These are phyloP conservation scores for Myxozyma mucilagina DNA, from an alignment of 805 yeast genomes.

Conservation along the genomic window DNA sequence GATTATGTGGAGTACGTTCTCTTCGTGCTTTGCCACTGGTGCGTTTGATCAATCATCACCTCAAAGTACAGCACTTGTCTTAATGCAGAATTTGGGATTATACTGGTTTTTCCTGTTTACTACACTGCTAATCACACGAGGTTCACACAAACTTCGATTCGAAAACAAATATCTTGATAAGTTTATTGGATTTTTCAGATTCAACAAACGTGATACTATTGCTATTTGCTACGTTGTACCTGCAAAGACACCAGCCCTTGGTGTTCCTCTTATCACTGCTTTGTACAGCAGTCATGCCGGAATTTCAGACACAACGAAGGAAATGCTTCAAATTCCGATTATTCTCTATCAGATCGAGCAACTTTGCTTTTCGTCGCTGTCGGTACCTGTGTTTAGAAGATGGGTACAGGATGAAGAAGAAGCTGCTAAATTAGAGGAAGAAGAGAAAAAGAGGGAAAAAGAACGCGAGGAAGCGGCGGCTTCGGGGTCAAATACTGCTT, in stretches of 20 bases:
- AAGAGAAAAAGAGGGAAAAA: neutral
- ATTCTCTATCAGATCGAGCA: constrained; percentile 87
- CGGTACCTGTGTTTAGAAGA: constrained; percentile 63
- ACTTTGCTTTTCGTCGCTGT: constrained; percentile 75
- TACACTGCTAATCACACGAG: constrained; percentile 62
- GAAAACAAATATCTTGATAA: constrained; percentile 25
- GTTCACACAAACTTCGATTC: constrained; percentile 40
- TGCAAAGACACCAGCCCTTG: constrained; percentile 90
- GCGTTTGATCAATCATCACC: constrained; percentile 72
- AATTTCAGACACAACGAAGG: constrained; percentile 47
- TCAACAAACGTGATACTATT: constrained; percentile 69
- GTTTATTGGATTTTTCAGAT: constrained; percentile 52
- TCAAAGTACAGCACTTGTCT: constrained; percentile 68
- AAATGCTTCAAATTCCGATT: constrained; percentile 76
- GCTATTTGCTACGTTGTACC: constrained; percentile 85
- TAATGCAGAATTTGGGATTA: constrained; percentile 78
- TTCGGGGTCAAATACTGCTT: neutral
- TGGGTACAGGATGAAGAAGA: constrained; percentile 53
- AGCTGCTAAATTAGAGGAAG: neutral
- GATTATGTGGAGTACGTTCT: constrained; percentile 55
- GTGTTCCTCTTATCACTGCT: constrained; percentile 75
- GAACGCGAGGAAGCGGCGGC: neutral
- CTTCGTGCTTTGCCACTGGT: constrained; percentile 68
- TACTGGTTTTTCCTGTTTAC: constrained; percentile 72
- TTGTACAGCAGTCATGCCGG: constrained; percentile 64